Conservation (phyloP, 2,329 filamentous ascomycete species). For the Phialophora chinensis region DNA sequence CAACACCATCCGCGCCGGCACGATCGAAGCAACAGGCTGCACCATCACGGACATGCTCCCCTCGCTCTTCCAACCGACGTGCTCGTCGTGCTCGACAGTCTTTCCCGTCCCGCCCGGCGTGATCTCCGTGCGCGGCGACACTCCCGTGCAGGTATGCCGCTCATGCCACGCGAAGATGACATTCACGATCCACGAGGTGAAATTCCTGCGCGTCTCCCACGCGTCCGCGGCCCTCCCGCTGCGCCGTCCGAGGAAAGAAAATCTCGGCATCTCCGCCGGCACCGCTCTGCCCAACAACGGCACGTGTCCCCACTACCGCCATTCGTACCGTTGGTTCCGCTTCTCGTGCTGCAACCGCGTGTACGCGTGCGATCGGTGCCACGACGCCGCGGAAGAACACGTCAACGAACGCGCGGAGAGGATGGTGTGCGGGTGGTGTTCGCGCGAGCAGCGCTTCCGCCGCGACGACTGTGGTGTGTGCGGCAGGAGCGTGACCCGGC, state of each 20-base stretch:
- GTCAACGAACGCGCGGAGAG: conserved; percentile 79
- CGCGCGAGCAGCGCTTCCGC: conserved; percentile 78
- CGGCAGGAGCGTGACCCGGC: conserved; percentile 71
- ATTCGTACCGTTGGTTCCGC: conserved; percentile 64
- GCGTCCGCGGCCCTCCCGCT: conserved; percentile 39
- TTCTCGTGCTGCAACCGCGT: conserved; percentile 64
- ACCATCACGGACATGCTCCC: conserved; percentile 77
- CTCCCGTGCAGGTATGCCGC: conserved; percentile 74
- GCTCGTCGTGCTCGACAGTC: conserved; percentile 73
- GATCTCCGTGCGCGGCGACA: conserved; percentile 74
- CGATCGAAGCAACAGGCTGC: conserved; percentile 77
- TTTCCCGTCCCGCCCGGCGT: conserved; percentile 66
- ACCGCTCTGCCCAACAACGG: conserved; percentile 61
- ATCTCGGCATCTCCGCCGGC: conserved; percentile 61
- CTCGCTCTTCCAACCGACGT: conserved; percentile 80
- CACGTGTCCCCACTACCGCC: conserved; percentile 60
- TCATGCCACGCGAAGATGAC: conserved; percentile 80
- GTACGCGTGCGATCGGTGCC: conserved; percentile 70
- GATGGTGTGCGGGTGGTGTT: conserved; percentile 81
- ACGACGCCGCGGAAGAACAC: conserved; percentile 74
- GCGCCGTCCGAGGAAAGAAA: conserved; percentile 49
- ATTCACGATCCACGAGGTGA: conserved; percentile 77
- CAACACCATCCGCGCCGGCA: conserved; percentile 75
- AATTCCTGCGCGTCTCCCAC: conserved; percentile 72
- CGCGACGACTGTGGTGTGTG: conserved; percentile 78